A percentile compares a stretch with the other conserved stretches of the same genome.
Evolutionary conservation across 2,329 filamentous ascomycete species (phyloP).

Genomic region (Cladosporium sp.): DNA sequence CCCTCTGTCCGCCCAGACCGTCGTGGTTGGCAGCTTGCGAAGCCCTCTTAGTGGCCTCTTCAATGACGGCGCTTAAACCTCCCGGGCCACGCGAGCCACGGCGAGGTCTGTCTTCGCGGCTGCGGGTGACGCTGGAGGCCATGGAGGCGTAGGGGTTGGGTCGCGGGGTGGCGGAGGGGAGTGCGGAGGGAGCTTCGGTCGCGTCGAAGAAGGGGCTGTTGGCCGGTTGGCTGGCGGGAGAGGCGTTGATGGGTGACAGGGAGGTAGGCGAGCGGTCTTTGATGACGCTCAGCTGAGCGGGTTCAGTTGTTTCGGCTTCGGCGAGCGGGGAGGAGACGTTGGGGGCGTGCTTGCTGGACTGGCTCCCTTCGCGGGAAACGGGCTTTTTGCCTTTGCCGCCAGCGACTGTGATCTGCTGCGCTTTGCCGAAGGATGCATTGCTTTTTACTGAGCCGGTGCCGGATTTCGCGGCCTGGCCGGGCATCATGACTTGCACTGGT

Average conservation of each 20-base stretch:
- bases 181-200: constrained; percentile 18
- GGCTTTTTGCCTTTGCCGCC: constrained; percentile 31
- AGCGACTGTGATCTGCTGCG: constrained; percentile 40
- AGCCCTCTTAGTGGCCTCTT: constrained; percentile 38
- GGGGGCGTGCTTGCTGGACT: constrained; percentile 22
- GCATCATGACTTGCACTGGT: constrained; percentile 35
- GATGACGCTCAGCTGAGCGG: constrained; percentile 25
- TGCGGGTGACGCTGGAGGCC: constrained; percentile 24
- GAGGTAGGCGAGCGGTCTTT: constrained; percentile 16
- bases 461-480: constrained; percentile 22
- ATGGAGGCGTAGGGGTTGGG: constrained; percentile 35
- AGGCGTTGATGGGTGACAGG: constrained; percentile 4
- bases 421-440: constrained; percentile 37
- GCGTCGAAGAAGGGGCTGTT: constrained; percentile 31
- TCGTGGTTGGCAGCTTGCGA: constrained; percentile 16
- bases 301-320: constrained; percentile 24
- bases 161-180: constrained; percentile 18
- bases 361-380: constrained; percentile 20
- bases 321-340: constrained; percentile 28
- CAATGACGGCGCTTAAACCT: constrained; percentile 39
- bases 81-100: constrained; percentile 19
- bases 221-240: constrained; percentile 21
- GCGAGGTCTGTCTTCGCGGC: constrained; percentile 16
- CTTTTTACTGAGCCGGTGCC: constrained; percentile 31
- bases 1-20: constrained; percentile 22